Evolutionary conservation across 805 yeast species (phyloP).

Genomic region (Zygoascus flipseniorum): DNA sequence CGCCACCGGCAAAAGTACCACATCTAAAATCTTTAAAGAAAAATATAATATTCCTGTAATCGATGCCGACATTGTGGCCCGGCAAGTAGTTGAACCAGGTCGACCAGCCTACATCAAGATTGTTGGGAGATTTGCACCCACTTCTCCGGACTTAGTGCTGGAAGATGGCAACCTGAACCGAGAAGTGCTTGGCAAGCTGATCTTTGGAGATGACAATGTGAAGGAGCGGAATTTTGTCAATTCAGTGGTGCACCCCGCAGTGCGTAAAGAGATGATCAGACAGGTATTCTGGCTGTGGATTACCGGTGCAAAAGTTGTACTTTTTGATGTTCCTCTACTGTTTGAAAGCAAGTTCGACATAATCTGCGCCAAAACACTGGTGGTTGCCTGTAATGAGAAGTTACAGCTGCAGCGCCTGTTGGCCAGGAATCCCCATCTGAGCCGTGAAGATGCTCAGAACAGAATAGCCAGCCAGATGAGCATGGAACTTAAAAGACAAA

Average conservation of each 20-base stretch:
- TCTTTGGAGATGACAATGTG: slow-evolving; percentile 55
- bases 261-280: slow-evolving; percentile 54
- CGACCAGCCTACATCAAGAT: slow-evolving; percentile 59
- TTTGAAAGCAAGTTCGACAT: slow-evolving; percentile 70
- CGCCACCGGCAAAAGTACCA: slow-evolving; percentile 95
- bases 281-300: slow-evolving; percentile 53
- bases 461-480: slow-evolving; percentile 75
- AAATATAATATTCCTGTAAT: slow-evolving; percentile 50
- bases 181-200: slow-evolving; percentile 64
- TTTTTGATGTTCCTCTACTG: slow-evolving; percentile 83
- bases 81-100: slow-evolving; percentile 79
- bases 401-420: slow-evolving; percentile 57
- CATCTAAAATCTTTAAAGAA: slow-evolving; percentile 48
- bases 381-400: slow-evolving; percentile 53
- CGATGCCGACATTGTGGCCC: slow-evolving; percentile 89
- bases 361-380: slow-evolving; percentile 63
- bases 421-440: slow-evolving; percentile 58
- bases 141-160: slow-evolving; percentile 34
- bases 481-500: slow-evolving; percentile 43
- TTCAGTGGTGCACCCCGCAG: slow-evolving; percentile 80
- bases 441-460: slow-evolving; percentile 55
- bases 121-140: slow-evolving; percentile 47
- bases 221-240: slow-evolving; percentile 54
- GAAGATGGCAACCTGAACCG: slow-evolving; percentile 53
- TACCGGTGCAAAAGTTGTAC: slow-evolving; percentile 46